phyloP scores from a whole-genome alignment of 495 filamentous ascomycete species.

The Neurospora sp. region DNA sequence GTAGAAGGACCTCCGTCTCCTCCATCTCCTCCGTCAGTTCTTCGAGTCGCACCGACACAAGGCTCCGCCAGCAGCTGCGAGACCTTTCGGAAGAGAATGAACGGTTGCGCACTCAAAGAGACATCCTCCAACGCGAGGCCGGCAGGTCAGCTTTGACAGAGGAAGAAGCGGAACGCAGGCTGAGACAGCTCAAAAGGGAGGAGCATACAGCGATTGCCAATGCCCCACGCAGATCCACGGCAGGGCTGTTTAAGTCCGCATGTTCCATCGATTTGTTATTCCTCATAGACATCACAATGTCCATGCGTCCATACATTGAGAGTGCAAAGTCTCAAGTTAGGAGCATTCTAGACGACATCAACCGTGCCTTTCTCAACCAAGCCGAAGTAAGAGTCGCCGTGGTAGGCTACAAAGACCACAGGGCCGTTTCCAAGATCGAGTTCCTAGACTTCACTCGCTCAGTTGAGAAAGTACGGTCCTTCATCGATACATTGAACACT shows the following conservation, averaged over 20 bases:
- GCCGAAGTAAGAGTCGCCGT: conserved; percentile 32
- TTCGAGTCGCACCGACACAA: too few species aligned
- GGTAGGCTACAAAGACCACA: conserved; percentile 24
- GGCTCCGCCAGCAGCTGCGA: too few species aligned
- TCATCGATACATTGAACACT: too few species aligned
- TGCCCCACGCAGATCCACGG: not conserved
- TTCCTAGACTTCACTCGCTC: too few species aligned
- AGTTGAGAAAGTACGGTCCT: too few species aligned
- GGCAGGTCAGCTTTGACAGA: too few species aligned
- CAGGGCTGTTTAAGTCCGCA: conserved; percentile 20
- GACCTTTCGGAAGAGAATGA: too few species aligned
- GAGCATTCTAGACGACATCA: conserved; percentile 26
- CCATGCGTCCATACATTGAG: conserved; percentile 23
- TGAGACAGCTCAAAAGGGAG: not conserved
- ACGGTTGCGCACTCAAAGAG: too few species aligned
- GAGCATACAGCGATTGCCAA: not conserved
- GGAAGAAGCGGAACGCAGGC: not conserved
- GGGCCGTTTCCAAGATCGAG: too few species aligned
- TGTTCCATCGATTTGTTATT: conserved; percentile 31
- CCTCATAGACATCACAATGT: conserved; percentile 29
- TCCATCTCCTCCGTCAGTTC: too few species aligned
- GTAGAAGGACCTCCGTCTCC: too few species aligned
- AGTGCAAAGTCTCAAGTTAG: conserved; percentile 26
- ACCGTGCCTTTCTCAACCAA: conserved; percentile 24
- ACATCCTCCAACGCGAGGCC: too few species aligned